Percentiles rank a stretch among this genome's conserved stretches.
phyloP scores from a whole-genome alignment of 2,329 filamentous ascomycete species.

The Escovopsis sp. region DNA sequence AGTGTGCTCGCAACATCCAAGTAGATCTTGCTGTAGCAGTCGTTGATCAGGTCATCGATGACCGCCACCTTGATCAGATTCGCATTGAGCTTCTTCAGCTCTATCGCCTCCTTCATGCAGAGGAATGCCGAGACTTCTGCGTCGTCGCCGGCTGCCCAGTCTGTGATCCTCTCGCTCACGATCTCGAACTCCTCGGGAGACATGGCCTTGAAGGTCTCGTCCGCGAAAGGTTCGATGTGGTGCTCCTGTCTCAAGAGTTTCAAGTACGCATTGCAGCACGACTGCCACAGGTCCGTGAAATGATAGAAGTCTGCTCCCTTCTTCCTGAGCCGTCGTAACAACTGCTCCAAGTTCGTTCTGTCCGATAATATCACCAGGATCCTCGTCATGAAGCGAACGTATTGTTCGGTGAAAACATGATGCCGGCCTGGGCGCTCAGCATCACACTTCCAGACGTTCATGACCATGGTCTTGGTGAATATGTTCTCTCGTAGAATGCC shows the following conservation, averaged over 20 bases:
- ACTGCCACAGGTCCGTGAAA: slow-evolving; percentile 45
- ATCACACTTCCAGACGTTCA: slow-evolving; percentile 92
- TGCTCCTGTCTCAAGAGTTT: slow-evolving; percentile 36
- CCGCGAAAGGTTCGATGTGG: slow-evolving; percentile 28
- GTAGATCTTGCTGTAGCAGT: slow-evolving; percentile 72
- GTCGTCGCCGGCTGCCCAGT: slow-evolving; percentile 34
- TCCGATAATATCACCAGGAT: slow-evolving; percentile 64
- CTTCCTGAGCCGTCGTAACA: slow-evolving; percentile 67
- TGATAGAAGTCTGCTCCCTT: slow-evolving; percentile 63
- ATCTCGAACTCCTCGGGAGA: slow-evolving; percentile 43
- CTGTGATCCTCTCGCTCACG: slow-evolving; percentile 36
- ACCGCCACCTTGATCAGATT: slow-evolving; percentile 71
- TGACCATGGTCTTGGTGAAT: slow-evolving; percentile 89
- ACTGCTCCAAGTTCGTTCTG: slow-evolving; percentile 57
- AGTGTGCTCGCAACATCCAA: slow-evolving; percentile 48
- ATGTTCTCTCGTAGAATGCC: slow-evolving; percentile 55
- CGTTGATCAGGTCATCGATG: slow-evolving; percentile 88
- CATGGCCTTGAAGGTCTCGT: slow-evolving; percentile 41
- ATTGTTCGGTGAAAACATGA: slow-evolving; percentile 81
- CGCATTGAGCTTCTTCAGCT: slow-evolving; percentile 61
- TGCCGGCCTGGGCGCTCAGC: slow-evolving; percentile 71
- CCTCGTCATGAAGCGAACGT: slow-evolving; percentile 67
- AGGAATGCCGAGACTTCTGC: slow-evolving; percentile 28
- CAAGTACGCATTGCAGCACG: slow-evolving; percentile 38
- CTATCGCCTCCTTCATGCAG: slow-evolving; percentile 43